Base-by-base conservation (phyloP, 176 grass and related monocot species). In the Oryza glaberrima region DNA sequence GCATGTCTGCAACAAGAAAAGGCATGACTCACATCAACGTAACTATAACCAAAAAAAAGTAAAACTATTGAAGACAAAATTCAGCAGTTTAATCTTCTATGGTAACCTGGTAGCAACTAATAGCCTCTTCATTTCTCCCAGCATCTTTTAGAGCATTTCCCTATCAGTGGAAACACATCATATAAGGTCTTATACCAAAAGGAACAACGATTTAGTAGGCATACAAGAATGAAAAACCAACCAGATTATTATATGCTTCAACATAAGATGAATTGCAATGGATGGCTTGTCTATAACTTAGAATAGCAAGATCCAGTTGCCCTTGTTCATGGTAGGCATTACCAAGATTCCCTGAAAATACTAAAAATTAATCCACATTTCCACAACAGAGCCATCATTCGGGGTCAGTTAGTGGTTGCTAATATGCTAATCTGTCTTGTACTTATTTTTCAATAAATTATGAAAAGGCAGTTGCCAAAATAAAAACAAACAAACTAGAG, bases 61-160 rank as follows among this genome's bases (percentile, higher is more conserved):
- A 43, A 58, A 15, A 83, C 15, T 28, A 45, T 28, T 28, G 20
- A 77, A 67, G n/a, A 16, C 72, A 74, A 49, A 73, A 17, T 74
- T 74, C 48, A 73, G 43, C 41, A 51, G 23, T 22, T 41, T 41
- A 8, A 41, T 41, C 40, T 41, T 74, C 5, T 5, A 74, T 51
- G 72, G 72, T 28, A 49, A 93, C 91, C 71, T 74, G 78, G 48
- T 90, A 93, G 66, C 77, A 90, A 76, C 61, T 82, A 32, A 93
- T 84, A 32, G 91, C 87, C 45, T 93, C 91, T 48, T 93, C 91
- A 32, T 85, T 72, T 61, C 76, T 87, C 30, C 91, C 91, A 88
- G 84, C 47, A 90, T 93, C 91, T 88, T 93, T 93, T 26, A 93
- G 72, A 81, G 91, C 91, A 93, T 93, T 93, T 40, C 91, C 91